Conservation (phyloP, 306 rosid species). For the Prunus salicina region DNA sequence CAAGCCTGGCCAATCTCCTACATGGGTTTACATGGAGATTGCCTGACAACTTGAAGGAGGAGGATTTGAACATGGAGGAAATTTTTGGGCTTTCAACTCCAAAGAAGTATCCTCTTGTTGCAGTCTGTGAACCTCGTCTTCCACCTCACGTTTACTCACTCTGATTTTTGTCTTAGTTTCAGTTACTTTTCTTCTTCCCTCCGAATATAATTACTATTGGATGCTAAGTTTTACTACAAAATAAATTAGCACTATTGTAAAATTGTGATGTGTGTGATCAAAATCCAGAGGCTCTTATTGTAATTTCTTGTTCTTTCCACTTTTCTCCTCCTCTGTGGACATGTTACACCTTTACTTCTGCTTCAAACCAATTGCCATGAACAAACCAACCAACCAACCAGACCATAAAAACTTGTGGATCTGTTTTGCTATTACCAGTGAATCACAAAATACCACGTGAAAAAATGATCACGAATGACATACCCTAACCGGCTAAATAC, state of each 20-base stretch:
- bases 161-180: neutral
- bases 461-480: no score
- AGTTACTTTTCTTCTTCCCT: neutral
- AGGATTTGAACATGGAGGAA: slow-evolving; percentile 70
- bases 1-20: slow-evolving; percentile 70
- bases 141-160: slow-evolving; percentile 45
- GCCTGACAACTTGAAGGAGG: slow-evolving; percentile 34
- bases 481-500: accelerated
- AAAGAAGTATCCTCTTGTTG: slow-evolving; percentile 48
- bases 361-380: no score
- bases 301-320: neutral
- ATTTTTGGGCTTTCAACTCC: slow-evolving; percentile 66
- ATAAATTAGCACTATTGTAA: neutral
- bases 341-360: no score
- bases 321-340: neutral
- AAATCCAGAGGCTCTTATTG: neutral
- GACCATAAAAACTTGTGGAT: no score
- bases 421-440: no score
- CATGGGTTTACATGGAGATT: slow-evolving; percentile 82
- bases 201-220: slow-evolving; percentile 2
- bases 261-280: neutral
- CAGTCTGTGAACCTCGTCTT: slow-evolving; percentile 55
- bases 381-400: no score
- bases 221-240: neutral
- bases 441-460: no score